These are phyloP conservation scores for Pseudonectria foliicola DNA, from an alignment of 2,329 filamentous ascomycete genomes.

Conservation along the genomic window DNA sequence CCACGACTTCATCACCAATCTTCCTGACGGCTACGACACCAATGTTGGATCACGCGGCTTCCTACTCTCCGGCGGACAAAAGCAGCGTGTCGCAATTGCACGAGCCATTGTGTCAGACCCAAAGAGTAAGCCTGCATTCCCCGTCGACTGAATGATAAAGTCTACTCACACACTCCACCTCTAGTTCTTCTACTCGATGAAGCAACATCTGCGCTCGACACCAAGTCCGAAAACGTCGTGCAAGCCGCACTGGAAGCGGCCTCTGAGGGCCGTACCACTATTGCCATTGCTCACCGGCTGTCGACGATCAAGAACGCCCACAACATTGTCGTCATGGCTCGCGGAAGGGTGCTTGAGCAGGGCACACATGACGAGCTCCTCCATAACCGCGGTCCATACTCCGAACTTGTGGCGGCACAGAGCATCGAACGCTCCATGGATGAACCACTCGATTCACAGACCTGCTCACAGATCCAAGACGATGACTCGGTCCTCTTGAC, in stretches of 20 bases:
- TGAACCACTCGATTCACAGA: no score
- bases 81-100: slow-evolving; percentile 10
- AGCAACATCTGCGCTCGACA: slow-evolving; percentile 10
- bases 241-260: slow-evolving; percentile 41
- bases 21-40: slow-evolving; percentile 9
- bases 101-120: slow-evolving; percentile 14
- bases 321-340: slow-evolving; percentile 50
- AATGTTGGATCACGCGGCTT: slow-evolving; percentile 7
- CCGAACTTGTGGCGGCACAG: slow-evolving; percentile 6
- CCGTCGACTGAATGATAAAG: not conserved
- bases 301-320: slow-evolving; percentile 55
- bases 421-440: not conserved
- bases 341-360: slow-evolving; percentile 48
- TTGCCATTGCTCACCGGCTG: slow-evolving; percentile 52
- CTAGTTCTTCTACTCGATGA: slow-evolving; percentile 11
- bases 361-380: slow-evolving; percentile 50
- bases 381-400: slow-evolving; percentile 2
- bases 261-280: slow-evolving; percentile 47
- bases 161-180: not conserved
- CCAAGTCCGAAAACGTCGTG: slow-evolving; percentile 30
- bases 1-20: slow-evolving; percentile 8
- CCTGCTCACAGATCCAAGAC: no score
- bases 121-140: slow-evolving; percentile 6
- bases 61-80: slow-evolving; percentile 9
- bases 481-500: no score